Evolutionary conservation across 495 filamentous ascomycete genomes (phyloP).

Genomic region (Neurospora africana): DNA sequence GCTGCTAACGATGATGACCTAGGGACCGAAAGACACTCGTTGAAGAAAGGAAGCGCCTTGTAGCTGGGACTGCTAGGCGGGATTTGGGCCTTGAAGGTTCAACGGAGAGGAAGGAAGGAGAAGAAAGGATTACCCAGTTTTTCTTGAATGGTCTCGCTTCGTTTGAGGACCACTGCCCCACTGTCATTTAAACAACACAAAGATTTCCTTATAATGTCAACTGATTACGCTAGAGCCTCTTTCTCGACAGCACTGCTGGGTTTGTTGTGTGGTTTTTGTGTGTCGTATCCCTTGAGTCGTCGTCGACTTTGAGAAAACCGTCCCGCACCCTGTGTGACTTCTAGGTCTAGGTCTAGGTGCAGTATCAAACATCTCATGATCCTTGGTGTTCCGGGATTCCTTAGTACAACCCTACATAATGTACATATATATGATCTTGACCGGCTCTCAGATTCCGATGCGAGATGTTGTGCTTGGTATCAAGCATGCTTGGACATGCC

Average conservation of each 20-base stretch:
- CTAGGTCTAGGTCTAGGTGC: too few relatives aligned
- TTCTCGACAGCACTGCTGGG: not conserved
- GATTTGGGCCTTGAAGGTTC: not conserved
- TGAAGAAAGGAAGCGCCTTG: not conserved
- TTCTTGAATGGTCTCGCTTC: not conserved
- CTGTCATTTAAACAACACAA: not conserved
- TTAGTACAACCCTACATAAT: not conserved
- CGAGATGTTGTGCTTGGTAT: not conserved
- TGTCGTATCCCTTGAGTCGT: not conserved
- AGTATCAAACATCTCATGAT: not conserved
- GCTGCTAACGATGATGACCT: not conserved
- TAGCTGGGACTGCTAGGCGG: not conserved
- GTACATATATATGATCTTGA: not conserved
- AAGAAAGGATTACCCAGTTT: not conserved
- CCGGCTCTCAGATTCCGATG: not conserved
- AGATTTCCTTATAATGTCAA: not conserved
- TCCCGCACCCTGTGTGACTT: not conserved
- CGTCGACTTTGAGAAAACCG: not conserved
- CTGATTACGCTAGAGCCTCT: not conserved
- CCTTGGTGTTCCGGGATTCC: not conserved
- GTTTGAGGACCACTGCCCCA: not conserved
- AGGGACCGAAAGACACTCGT: not conserved
- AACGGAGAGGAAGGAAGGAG: not conserved
- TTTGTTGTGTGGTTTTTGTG: not conserved
- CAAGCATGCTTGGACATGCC: not conserved